Percentiles rank a stretch among this genome's conserved stretches.
Evolutionary conservation across 371 early-diverging fungal genomes (phyloP).

Genomic region (Mortierella sp.): DNA sequence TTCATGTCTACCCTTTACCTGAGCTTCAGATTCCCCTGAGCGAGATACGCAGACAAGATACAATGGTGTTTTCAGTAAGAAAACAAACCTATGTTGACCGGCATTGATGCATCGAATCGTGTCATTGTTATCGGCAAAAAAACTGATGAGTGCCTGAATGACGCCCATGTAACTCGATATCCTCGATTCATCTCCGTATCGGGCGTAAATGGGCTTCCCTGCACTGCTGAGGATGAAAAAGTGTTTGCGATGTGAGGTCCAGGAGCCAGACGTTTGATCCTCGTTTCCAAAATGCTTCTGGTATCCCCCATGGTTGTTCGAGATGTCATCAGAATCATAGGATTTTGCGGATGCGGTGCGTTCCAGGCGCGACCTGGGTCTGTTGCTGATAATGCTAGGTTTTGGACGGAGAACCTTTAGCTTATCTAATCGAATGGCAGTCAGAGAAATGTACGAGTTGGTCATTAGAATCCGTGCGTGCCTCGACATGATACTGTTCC

Average conservation of each 20-base stretch:
- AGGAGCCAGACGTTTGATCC: constrained; percentile 55
- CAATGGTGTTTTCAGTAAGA: constrained; percentile 82
- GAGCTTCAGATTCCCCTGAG: constrained; percentile 83
- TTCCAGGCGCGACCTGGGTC: constrained; percentile 21
- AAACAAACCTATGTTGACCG: constrained; percentile 84
- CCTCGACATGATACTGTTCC: too few species aligned
- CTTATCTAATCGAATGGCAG: constrained; percentile 17
- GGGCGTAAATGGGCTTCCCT: constrained; percentile 89
- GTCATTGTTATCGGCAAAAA: constrained; percentile 86
- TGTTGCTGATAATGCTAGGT: constrained; percentile 7
- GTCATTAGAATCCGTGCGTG: background rate
- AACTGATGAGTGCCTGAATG: constrained; percentile 90
- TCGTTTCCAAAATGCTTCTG: constrained; percentile 41
- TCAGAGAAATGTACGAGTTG: background rate
- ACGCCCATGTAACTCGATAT: constrained; percentile 91
- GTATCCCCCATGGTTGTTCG: constrained; percentile 51
- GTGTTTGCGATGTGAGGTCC: constrained; percentile 78
- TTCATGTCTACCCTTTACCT: constrained; percentile 58
- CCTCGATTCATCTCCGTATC: constrained; percentile 91
- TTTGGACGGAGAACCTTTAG: constrained; percentile 36
- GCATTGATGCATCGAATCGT: constrained; percentile 80
- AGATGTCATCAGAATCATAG: constrained; percentile 52
- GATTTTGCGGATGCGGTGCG: constrained; percentile 25
- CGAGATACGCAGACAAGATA: constrained; percentile 86
- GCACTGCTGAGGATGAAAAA: constrained; percentile 86